Conservation (phyloP, 208 protist species). For the Angomonas ambiguus region DNA sequence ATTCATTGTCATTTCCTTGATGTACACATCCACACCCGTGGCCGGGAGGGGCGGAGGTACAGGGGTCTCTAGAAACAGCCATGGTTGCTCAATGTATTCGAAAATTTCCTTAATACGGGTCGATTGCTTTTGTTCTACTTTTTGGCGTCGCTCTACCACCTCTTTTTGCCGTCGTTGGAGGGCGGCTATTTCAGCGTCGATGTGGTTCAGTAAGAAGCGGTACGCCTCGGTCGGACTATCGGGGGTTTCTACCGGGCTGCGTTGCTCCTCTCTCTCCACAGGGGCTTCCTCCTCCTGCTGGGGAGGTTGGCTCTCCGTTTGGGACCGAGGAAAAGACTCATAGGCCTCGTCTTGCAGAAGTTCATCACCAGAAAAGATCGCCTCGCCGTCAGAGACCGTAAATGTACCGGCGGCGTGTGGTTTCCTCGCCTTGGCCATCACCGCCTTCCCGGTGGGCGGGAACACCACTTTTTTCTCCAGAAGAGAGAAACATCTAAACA, state of each 20-base stretch:
- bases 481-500: neutral
- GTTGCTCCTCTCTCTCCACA: neutral
- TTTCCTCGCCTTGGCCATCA: conserved; percentile 19
- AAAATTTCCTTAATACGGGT: conserved; percentile 57
- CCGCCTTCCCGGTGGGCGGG: conserved; percentile 22
- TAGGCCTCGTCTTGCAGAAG: conserved; percentile 5
- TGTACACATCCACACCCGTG: conserved; percentile 65
- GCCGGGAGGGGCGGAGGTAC: conserved; percentile 50
- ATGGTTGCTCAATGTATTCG: conserved; percentile 64
- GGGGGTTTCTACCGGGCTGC: neutral
- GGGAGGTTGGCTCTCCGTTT: neutral
- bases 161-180: conserved; percentile 49
- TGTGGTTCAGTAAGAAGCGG: conserved; percentile 71
- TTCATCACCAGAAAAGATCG: conserved; percentile 16
- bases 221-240: conserved; percentile 55
- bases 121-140: conserved; percentile 34
- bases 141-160: conserved; percentile 37
- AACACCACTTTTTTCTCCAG: conserved; percentile 13
- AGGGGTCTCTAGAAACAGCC: conserved; percentile 50
- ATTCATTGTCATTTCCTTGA: conserved; percentile 52
- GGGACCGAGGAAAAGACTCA: neutral
- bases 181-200: conserved; percentile 71
- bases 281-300: neutral
- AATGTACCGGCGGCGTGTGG: neutral
- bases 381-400: conserved; percentile 6